Conservation (phyloP, 345 rosid species). For the Populus tremula region DNA sequence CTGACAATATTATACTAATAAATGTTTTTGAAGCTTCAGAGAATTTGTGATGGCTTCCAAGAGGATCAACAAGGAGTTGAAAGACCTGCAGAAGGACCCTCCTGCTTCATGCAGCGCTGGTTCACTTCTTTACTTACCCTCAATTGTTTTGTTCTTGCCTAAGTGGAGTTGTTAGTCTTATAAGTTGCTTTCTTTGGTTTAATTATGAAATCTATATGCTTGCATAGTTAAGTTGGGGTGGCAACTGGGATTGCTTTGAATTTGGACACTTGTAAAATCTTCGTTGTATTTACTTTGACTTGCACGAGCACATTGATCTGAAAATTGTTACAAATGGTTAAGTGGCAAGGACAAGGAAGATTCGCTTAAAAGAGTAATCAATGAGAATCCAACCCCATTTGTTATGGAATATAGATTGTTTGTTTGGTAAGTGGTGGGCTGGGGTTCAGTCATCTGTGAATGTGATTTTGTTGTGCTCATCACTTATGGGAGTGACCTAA, state of each 20-base stretch:
- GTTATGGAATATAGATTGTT: not conserved
- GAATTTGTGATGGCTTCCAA: slow-evolving; percentile 50
- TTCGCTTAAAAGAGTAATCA: not conserved
- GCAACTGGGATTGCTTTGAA: no score
- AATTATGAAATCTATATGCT: not conserved
- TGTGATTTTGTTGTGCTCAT: not conserved
- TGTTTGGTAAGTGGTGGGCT: not conserved
- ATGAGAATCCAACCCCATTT: not conserved
- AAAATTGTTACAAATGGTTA: not conserved
- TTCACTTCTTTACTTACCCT: slow-evolving; percentile 18
- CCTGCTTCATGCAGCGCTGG: slow-evolving; percentile 81
- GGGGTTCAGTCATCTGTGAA: not conserved
- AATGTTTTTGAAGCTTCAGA: not conserved
- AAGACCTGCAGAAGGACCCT: slow-evolving; percentile 69
- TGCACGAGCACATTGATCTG: not conserved
- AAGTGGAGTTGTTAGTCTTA: not conserved
- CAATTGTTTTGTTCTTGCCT: not conserved
- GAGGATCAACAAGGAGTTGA: slow-evolving; percentile 71
- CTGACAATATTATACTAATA: not conserved
- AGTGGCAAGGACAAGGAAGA: not conserved
- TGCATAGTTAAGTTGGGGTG: not conserved
- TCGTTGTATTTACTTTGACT: not conserved
- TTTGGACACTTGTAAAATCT: no score
- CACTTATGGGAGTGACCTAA: not conserved
- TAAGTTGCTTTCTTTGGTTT: not conserved